Evolutionary conservation across 352 stramenopile genomes (phyloP).

Genomic region (Lagenidium giganteum): DNA sequence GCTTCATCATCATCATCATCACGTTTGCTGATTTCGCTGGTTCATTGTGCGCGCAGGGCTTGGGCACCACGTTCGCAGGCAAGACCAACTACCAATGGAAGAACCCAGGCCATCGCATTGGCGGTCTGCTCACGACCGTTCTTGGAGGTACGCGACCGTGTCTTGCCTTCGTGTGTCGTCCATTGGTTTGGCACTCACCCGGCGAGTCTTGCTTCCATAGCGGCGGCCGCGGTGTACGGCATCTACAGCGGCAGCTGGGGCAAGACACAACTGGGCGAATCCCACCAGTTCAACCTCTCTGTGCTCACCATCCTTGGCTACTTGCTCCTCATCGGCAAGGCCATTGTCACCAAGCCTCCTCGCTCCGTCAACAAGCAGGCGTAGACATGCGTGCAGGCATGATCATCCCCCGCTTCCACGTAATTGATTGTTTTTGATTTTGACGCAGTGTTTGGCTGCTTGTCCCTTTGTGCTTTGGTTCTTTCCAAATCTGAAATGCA

Average conservation of each 20-base stretch:
- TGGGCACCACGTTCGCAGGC: constrained; percentile 44
- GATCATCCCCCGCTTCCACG: no score
- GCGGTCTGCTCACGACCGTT: constrained; percentile 48
- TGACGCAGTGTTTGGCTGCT: no score
- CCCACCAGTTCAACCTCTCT: constrained; percentile 44
- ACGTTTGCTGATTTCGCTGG: background rate
- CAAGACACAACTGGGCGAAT: constrained; percentile 27
- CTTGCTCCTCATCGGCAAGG: constrained; percentile 39
- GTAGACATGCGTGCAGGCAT: no score
- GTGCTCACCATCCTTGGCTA: constrained; percentile 34
- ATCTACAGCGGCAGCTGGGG: constrained; percentile 58
- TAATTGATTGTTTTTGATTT: no score
- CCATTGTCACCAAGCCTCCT: constrained; percentile 12
- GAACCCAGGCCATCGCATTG: constrained; percentile 55
- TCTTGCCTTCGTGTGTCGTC: no score
- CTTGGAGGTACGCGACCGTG: no score
- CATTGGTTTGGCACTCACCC: no score
- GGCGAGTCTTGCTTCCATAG: constrained; percentile 15
- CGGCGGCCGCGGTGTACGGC: constrained; percentile 33
- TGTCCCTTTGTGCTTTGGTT: no score
- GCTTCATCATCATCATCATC: no score
- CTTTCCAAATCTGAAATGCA: no score
- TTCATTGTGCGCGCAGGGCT: constrained; percentile 22
- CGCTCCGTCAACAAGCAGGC: no score
- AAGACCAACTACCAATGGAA: constrained; percentile 70